These are phyloP conservation scores for Lactifluus echinatus DNA, from an alignment of 768 basidiomycete genomes.

Conservation along the genomic window DNA sequence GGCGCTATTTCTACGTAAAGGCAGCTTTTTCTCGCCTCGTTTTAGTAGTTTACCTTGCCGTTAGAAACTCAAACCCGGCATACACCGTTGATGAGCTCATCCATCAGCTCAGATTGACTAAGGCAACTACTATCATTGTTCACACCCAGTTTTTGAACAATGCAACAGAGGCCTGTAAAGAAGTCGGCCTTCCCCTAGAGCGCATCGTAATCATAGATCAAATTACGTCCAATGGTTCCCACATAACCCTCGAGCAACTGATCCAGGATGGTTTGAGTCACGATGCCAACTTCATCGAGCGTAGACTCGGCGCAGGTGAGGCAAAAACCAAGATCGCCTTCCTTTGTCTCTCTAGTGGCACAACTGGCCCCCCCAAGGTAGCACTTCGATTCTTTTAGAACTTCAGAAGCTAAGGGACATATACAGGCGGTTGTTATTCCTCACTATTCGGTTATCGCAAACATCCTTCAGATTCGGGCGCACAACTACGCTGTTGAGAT, in stretches of 20 bases:
- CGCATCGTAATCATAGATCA: conserved; percentile 11
- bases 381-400: conserved; percentile 21
- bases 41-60: not conserved
- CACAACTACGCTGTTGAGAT: conserved; percentile 25
- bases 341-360: conserved; percentile 66
- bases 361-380: conserved; percentile 45
- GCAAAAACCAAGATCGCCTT: conserved; percentile 51
- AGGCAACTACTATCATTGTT: conserved; percentile 19
- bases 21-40: not conserved
- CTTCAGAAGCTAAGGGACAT: conserved; percentile 23
- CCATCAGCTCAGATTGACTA: conserved; percentile 27
- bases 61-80: conserved; percentile 27
- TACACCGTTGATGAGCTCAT: conserved; percentile 28
- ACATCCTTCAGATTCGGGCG: conserved; percentile 27
- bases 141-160: conserved; percentile 8
- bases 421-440: conserved; percentile 55
- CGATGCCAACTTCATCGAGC: conserved; percentile 8
- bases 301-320: conserved; percentile 8
- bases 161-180: conserved; percentile 5
- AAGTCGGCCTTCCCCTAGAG: conserved; percentile 5
- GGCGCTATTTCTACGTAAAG: conserved; percentile 52
- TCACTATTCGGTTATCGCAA: conserved; percentile 55
- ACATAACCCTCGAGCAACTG: conserved; percentile 8
- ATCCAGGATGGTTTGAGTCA: conserved; percentile 8
- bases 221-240: conserved; percentile 2